Conservation (phyloP, 2,329 filamentous ascomycete genomes). For the Berkeleyomyces basicola region DNA sequence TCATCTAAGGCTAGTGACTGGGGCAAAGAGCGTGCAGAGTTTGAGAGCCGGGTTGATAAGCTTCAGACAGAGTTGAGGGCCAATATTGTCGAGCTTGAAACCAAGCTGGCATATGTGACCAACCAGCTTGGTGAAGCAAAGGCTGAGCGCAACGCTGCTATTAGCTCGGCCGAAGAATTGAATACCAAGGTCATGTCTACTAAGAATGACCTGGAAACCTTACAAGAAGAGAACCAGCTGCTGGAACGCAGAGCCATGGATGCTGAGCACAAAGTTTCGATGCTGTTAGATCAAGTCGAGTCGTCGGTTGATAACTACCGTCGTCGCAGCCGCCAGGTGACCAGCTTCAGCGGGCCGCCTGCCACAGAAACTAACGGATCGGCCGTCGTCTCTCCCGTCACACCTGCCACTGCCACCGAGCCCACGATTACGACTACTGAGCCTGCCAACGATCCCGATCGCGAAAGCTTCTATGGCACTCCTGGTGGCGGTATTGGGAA, state of each 20-base stretch:
- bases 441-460: slow-evolving; percentile 28
- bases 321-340: slow-evolving; percentile 48
- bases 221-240: slow-evolving; percentile 65
- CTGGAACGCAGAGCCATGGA: slow-evolving; percentile 75
- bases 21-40: slow-evolving; percentile 53
- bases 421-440: slow-evolving; percentile 7
- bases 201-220: slow-evolving; percentile 56
- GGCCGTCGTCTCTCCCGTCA: slow-evolving; percentile 13
- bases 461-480: slow-evolving; percentile 47
- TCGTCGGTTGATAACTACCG: slow-evolving; percentile 88
- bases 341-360: slow-evolving; percentile 21
- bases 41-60: slow-evolving; percentile 51
- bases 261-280: slow-evolving; percentile 81
- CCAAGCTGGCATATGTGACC: slow-evolving; percentile 50
- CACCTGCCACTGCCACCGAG: neutral
- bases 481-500: slow-evolving; percentile 32
- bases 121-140: slow-evolving; percentile 50
- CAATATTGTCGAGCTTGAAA: slow-evolving; percentile 52
- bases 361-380: slow-evolving; percentile 25
- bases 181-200: slow-evolving; percentile 40
- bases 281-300: slow-evolving; percentile 88
- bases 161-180: slow-evolving; percentile 36
- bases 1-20: slow-evolving; percentile 41
- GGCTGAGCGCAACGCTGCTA: slow-evolving; percentile 52
- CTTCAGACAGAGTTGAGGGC: slow-evolving; percentile 53